These are phyloP conservation scores for Boletus edulis DNA, from an alignment of 768 basidiomycete species.

Conservation along the genomic window DNA sequence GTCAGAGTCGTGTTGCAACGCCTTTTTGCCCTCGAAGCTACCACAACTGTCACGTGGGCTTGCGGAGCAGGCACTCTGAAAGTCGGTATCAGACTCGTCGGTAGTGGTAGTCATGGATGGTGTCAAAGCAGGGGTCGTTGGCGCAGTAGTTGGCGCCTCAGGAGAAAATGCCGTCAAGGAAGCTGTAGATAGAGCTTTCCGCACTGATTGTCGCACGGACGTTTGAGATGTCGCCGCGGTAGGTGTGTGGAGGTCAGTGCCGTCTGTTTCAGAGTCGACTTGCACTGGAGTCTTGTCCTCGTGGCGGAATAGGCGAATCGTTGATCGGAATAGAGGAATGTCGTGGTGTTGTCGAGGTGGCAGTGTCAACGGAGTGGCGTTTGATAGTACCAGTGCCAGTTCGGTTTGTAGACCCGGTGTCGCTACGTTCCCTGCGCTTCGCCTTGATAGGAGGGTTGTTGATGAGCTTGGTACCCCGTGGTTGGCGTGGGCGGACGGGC, in stretches of 20 bases:
- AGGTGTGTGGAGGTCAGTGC: conserved; percentile 21
- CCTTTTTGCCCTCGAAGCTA: conserved; percentile 37
- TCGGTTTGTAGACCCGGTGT: conserved; percentile 62
- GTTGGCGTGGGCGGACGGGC: conserved; percentile 42
- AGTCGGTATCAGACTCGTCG: conserved; percentile 82
- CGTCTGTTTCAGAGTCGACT: conserved; percentile 36
- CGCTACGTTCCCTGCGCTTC: conserved; percentile 50
- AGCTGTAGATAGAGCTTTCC: conserved; percentile 34
- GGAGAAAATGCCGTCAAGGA: conserved; percentile 27
- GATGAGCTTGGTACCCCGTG: conserved; percentile 32
- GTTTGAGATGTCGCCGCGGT: conserved; percentile 30
- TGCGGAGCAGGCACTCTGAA: conserved; percentile 81
- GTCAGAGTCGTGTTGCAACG: conserved; percentile 25
- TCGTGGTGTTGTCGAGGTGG: conserved; percentile 27
- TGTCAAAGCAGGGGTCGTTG: conserved; percentile 37
- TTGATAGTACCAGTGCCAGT: conserved; percentile 37
- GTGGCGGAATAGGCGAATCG: conserved; percentile 27
- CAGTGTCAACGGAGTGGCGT: conserved; percentile 24
- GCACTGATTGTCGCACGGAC: conserved; percentile 19
- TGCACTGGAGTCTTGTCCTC: conserved; percentile 39
- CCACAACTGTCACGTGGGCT: conserved; percentile 70
- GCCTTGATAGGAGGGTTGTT: conserved; percentile 35
- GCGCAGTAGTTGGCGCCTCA: conserved; percentile 20
- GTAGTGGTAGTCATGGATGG: conserved; percentile 41
- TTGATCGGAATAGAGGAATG: conserved; percentile 22